Evolutionary conservation across 1,139 yeast genomes (phyloP), one percentile per base, ranked within the genome.

Genomic region (Protomyces macrosporus): DNA sequence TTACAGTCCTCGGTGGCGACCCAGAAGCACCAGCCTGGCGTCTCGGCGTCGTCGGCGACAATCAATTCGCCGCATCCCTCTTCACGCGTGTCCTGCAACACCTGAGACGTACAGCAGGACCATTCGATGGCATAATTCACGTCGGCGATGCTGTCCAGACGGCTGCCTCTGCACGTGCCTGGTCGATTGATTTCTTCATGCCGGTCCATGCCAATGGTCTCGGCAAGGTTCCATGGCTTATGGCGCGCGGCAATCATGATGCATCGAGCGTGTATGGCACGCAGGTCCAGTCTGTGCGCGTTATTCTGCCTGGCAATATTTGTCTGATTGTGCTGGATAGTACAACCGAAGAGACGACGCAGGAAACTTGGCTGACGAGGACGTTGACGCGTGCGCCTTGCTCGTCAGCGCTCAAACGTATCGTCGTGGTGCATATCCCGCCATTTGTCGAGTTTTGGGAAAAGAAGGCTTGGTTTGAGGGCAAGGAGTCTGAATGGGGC

Each of bases 191-290:
- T 35, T 58, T 58, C 32, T 58, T 55, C 53, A 48, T 40, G 36
- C 62, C 62, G 6, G 10, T 58, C 9, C n/a, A 33, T 12, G 42
- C 33, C 30, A 9, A 39, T 9, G 33, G 45, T 16, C 48, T 58
- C 30, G 32, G 12, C 23, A 10, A 32, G 5, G 42, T 52, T 10
- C 55, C 62, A 51, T 58, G 62, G 62, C 53, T 58, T 42, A 52
- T 58, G 56, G 52, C 53, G 16, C 62, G 62, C 45, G 62, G 62
- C 53, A 58, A 58, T 14, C 62, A 58, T 39, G 62, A 58, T 52
- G 45, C 62, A 12, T 56, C 62, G 14, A 51, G 56, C 12, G 9
- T 35, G 10, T 58, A 58, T 23, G 52, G 55, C 30, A 37, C 52
- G 14, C n/a, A 51, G 6, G 45, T 50, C 4, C 30, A 39, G 23